Evolutionary conservation across 2,329 filamentous ascomycete species (phyloP).

Genomic region (Fusarium papillatum): DNA sequence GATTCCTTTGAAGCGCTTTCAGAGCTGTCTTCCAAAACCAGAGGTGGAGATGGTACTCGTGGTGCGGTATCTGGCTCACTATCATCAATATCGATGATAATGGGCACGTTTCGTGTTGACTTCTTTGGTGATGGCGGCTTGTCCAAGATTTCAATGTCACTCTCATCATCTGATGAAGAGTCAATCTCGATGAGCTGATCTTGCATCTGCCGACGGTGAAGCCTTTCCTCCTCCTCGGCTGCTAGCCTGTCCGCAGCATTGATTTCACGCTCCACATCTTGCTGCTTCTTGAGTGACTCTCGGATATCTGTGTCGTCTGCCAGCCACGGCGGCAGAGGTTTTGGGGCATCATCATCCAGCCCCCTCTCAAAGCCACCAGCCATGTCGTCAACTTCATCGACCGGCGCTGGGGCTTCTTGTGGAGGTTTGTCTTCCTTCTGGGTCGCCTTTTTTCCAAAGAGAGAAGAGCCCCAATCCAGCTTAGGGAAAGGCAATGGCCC

Average conservation of each 20-base stretch:
- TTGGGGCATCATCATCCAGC: constrained; percentile 56
- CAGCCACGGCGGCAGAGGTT: constrained; percentile 85
- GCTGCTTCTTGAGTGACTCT: constrained; percentile 71
- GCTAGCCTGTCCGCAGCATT: constrained; percentile 74
- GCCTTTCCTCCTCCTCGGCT: constrained; percentile 67
- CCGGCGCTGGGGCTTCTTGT: constrained; percentile 17
- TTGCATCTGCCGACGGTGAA: constrained; percentile 57
- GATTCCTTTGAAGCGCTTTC: neutral
- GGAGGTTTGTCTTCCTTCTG: constrained; percentile 39
- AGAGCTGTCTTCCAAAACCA: neutral
- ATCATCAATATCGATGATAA: constrained; percentile 23
- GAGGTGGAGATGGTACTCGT: neutral
- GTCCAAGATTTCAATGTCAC: constrained; percentile 71
- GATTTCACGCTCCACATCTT: constrained; percentile 68
- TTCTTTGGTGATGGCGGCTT: constrained; percentile 52
- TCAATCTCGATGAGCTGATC: constrained; percentile 72
- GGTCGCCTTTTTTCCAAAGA: constrained; percentile 62
- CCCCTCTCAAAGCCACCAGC: constrained; percentile 77
- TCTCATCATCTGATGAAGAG: constrained; percentile 70
- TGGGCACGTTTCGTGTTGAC: neutral
- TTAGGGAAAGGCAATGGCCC: constrained; percentile 95
- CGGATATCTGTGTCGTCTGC: constrained; percentile 75
- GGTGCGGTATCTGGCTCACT: neutral
- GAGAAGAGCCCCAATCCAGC: constrained; percentile 76
- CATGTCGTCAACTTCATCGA: constrained; percentile 56